Percentiles rank a stretch among this genome's conserved stretches.
Evolutionary conservation across 768 basidiomycete species (phyloP).

Genomic region (Suillus weaverae): DNA sequence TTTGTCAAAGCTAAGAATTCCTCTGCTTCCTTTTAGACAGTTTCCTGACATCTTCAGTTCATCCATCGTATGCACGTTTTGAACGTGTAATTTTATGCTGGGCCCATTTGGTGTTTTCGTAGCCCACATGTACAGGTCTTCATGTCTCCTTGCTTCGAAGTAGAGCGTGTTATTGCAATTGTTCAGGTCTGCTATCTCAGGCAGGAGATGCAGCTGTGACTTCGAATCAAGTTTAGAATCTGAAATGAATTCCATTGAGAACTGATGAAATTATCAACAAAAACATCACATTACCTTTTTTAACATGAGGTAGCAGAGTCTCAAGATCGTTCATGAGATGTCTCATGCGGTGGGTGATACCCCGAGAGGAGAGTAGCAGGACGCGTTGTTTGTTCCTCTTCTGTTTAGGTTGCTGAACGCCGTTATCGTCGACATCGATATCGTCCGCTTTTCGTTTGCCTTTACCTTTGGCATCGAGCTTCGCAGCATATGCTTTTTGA

Average conservation of each 20-base stretch:
- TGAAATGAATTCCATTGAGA: conserved; percentile 31
- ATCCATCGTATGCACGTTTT: conserved; percentile 99
- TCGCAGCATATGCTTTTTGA: conserved; percentile 57
- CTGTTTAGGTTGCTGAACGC: conserved; percentile 41
- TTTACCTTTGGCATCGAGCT: conserved; percentile 43
- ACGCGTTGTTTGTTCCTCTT: conserved; percentile 95
- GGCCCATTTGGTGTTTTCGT: conserved; percentile 97
- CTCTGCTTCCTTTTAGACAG: conserved; percentile 93
- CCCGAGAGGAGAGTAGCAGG: conserved; percentile 87
- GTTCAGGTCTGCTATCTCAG: conserved; percentile 94
- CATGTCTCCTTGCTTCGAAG: conserved; percentile 94
- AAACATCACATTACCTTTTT: conserved; percentile 71
- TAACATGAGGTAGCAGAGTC: conserved; percentile 86
- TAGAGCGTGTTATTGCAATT: conserved; percentile 98
- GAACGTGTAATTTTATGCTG: conserved; percentile 95
- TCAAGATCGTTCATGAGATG: conserved; percentile 97
- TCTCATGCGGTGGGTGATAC: conserved; percentile 94
- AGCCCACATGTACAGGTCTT: conserved; percentile 96
- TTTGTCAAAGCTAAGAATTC: conserved; percentile 89
- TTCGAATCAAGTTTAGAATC: conserved; percentile 98
- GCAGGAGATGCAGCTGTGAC: conserved; percentile 86
- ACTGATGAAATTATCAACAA: not conserved
- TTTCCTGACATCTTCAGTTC: conserved; percentile 99
- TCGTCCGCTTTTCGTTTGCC: conserved; percentile 66
- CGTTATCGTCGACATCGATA: conserved; percentile 57